phyloP scores from a whole-genome alignment of 108 stramenopile genomes.

The Parmales sp. region DNA sequence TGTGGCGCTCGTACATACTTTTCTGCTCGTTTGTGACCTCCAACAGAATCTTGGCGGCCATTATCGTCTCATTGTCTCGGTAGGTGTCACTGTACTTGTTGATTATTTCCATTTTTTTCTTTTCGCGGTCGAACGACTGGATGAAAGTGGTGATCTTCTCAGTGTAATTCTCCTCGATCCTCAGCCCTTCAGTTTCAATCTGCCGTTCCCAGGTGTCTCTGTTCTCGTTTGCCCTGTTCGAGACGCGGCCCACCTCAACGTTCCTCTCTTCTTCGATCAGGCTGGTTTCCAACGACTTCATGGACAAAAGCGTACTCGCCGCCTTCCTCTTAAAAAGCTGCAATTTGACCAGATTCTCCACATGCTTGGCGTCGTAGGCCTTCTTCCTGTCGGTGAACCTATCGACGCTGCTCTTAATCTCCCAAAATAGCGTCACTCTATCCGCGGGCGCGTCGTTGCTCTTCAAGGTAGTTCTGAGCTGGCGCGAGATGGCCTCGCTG shows the following conservation, averaged over 20 bases:
- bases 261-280: neutral
- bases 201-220: neutral
- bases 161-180: neutral
- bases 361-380: neutral
- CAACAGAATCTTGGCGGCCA: neutral
- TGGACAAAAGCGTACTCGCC: neutral
- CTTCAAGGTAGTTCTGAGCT: neutral
- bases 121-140: neutral
- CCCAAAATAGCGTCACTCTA: conserved; percentile 1
- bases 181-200: neutral
- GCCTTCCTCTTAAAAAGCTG: neutral
- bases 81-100: neutral
- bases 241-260: neutral
- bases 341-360: neutral
- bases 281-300: neutral
- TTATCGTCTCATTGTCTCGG: neutral
- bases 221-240: neutral
- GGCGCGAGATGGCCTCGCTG: conserved; percentile 4
- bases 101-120: neutral
- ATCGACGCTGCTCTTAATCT: neutral
- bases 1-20: neutral
- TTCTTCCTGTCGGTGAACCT: neutral
- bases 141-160: neutral
- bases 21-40: neutral
- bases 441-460: neutral